A percentile compares a stretch with the other conserved stretches of the same genome.
These are phyloP conservation scores for Coleophoma crateriformis DNA, from an alignment of 2,329 filamentous ascomycete species.

Conservation along the genomic window DNA sequence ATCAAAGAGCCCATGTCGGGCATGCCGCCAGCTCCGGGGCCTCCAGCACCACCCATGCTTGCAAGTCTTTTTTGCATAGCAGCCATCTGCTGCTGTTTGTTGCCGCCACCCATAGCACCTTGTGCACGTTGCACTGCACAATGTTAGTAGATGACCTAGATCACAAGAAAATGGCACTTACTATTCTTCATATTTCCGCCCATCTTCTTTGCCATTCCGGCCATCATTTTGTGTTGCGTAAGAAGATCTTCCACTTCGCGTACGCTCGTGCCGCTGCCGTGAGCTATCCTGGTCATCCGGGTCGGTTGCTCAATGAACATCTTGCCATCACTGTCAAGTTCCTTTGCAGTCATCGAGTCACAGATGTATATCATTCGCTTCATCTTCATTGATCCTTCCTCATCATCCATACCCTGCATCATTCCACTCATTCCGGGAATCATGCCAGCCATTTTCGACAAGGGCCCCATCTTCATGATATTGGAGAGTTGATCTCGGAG, in stretches of 20 bases:
- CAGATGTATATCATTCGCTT: slow-evolving; percentile 99
- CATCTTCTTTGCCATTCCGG: slow-evolving; percentile 98
- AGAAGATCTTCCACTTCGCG: slow-evolving; percentile 92
- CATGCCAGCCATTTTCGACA: slow-evolving; percentile 98
- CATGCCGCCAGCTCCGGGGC: slow-evolving; percentile 53
- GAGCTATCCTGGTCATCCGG: slow-evolving; percentile 86
- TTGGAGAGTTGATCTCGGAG: slow-evolving; percentile 92
- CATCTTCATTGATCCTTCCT: slow-evolving; percentile 87
- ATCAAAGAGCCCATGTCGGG: slow-evolving; percentile 81
- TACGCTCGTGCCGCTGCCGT: slow-evolving; percentile 85
- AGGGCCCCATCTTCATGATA: slow-evolving; percentile 99
- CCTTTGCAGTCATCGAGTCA: slow-evolving; percentile 95
- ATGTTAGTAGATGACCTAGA: not conserved
- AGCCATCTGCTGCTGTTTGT: slow-evolving; percentile 88
- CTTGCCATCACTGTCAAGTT: slow-evolving; percentile 93
- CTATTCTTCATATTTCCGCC: slow-evolving; percentile 94
- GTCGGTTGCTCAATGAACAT: slow-evolving; percentile 89
- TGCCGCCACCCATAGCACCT: slow-evolving; percentile 82
- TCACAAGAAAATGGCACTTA: not conserved
- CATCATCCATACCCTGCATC: slow-evolving; percentile 95
- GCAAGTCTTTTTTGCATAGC: slow-evolving; percentile 96
- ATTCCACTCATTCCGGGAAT: slow-evolving; percentile 91
- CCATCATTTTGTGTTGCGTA: slow-evolving; percentile 99
- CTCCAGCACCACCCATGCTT: slow-evolving; percentile 77
- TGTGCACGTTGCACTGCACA: slow-evolving; percentile 72